phyloP scores from a whole-genome alignment of 1,284 basidiomycete genomes.

The Pseudozyma tsukubaensis region DNA sequence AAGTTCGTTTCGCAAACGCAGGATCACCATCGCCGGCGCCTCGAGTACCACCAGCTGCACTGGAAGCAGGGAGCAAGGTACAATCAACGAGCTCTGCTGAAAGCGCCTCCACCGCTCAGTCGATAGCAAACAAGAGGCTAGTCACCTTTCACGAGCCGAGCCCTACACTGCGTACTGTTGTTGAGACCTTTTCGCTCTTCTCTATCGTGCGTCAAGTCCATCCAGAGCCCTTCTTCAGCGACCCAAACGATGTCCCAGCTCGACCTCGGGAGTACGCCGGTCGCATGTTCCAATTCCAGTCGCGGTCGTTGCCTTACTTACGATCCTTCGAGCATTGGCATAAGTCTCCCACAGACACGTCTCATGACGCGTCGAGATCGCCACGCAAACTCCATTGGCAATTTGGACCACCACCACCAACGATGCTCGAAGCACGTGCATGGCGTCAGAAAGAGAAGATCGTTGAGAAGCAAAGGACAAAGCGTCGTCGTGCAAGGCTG shows the following conservation, averaged over 20 bases:
- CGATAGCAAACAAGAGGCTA: constrained; percentile 2
- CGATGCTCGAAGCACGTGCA: constrained; percentile 35
- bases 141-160: constrained; percentile 37
- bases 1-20: constrained; percentile 21
- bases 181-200: constrained; percentile 73
- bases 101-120: neutral
- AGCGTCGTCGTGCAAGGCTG: constrained; percentile 32
- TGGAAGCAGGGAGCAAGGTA: neutral
- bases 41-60: neutral
- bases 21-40: constrained; percentile 1
- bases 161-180: constrained; percentile 68
- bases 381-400: constrained; percentile 70
- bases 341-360: neutral
- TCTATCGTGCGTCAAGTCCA: constrained; percentile 78
- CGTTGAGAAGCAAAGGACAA: constrained; percentile 31
- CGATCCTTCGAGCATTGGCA: constrained; percentile 65
- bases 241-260: constrained; percentile 78
- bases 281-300: constrained; percentile 77
- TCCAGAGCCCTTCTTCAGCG: constrained; percentile 73
- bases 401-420: constrained; percentile 54
- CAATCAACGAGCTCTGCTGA: neutral
- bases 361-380: constrained; percentile 2
- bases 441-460: constrained; percentile 47
- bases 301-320: constrained; percentile 65
- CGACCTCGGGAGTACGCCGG: constrained; percentile 83